Evolutionary conservation across 2,329 filamentous ascomycete genomes (phyloP).

Genomic region (Fusarium bulbicola): DNA sequence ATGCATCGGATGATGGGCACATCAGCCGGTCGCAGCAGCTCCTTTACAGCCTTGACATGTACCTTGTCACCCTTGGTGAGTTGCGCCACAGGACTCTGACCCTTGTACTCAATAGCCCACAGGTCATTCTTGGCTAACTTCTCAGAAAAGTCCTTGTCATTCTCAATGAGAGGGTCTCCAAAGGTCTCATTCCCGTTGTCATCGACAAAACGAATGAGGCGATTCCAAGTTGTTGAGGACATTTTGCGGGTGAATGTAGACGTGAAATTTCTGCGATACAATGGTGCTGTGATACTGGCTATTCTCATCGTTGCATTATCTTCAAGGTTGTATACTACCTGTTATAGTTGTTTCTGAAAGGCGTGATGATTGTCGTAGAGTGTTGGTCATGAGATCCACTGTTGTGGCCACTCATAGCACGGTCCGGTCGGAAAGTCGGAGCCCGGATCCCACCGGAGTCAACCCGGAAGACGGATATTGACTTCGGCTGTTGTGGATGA

Average conservation of each 20-base stretch:
- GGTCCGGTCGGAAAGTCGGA: constrained; percentile 34
- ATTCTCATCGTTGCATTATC: neutral
- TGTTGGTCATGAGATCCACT: neutral
- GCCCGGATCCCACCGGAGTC: neutral
- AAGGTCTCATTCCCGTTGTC: constrained; percentile 46
- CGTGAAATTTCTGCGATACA: constrained; percentile 1
- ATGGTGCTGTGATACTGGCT: neutral
- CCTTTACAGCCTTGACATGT: constrained; percentile 45
- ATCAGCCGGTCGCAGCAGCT: constrained; percentile 44
- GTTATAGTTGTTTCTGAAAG: neutral
- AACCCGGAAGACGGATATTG: neutral
- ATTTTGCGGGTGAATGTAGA: constrained; percentile 17
- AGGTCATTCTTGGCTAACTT: constrained; percentile 39
- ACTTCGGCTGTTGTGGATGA: neutral
- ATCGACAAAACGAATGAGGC: constrained; percentile 49
- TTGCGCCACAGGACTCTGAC: constrained; percentile 37
- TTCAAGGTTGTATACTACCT: neutral
- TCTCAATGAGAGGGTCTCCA: constrained; percentile 45
- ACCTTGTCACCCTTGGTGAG: constrained; percentile 42
- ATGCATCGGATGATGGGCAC: constrained; percentile 50
- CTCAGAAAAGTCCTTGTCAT: constrained; percentile 40
- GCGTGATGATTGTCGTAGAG: neutral
- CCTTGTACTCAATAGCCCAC: constrained; percentile 45
- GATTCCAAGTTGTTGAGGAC: constrained; percentile 42
- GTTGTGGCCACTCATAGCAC: constrained; percentile 21